Base-by-base conservation (phyloP, 2,329 filamentous ascomycete genomes). In the Periconia digitata region DNA sequence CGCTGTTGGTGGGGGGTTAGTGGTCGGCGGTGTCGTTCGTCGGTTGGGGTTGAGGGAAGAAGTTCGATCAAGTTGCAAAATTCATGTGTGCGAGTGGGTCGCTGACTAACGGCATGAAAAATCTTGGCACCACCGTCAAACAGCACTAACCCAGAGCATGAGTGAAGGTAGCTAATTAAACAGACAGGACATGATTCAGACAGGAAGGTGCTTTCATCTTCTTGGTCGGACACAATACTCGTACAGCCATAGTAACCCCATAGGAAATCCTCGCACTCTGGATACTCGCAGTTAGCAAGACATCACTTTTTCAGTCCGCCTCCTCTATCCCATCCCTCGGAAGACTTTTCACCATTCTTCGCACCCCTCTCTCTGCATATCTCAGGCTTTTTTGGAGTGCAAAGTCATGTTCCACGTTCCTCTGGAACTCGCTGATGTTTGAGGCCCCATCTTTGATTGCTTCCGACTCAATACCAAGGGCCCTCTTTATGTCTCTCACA, bases 1-100 rank as follows among this genome's bases (percentile, higher is more conserved):
- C 64, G 58, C 66, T 69, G 64, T 57, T 67, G 52, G 66, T 67
- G 64, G 61, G 59, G 62, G 51, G 50, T 57, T 62, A 40, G 61
- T 66, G 55, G 63, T 65, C 59, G 62, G 54, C 50, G 56, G 59
- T 55, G 60, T 59, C 44, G 56, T 51, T 51, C 39, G 49, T 42
- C 36, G 23, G 42, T 50, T 49, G 44, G 43, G 47, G 59, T 55
- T 55, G 50, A 41, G 46, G 37, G 37, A 40, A 51, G 43, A 44
- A 44, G 42, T 44, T 44, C 34, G 56, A n/a, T 20, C 47, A 50
- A 48, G 49, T 44, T 39, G 50, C 61, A 59, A 63, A 63, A 59
- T 65, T 55, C 52, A 46, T 58, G 55, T 61, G 60, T 60, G 59
- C 54, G 46, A 46, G 50, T 41, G 46, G 47, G 49, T 41, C 42